phyloP scores from a whole-genome alignment of 331 rosid genomes.

The Erythrophleum ivorense region DNA sequence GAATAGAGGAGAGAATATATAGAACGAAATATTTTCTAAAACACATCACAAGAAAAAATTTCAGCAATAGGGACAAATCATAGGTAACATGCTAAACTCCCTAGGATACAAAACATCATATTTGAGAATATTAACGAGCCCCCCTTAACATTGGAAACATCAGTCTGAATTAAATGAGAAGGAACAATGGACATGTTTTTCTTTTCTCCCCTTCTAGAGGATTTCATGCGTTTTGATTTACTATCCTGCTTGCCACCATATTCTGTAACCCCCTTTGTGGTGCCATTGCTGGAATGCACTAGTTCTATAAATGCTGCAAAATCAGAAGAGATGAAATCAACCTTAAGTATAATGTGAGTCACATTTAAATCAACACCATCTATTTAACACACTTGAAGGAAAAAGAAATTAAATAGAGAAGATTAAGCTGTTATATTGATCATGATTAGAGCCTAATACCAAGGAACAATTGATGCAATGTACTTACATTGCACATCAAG shows the following conservation, averaged over 20 bases:
- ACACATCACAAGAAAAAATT: slow-evolving; percentile 2
- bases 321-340: slow-evolving; percentile 32
- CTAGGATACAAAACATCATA: slow-evolving; percentile 95
- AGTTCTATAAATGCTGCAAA: slow-evolving; percentile 87
- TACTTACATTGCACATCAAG: slow-evolving; percentile 90
- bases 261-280: slow-evolving; percentile 66
- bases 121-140: slow-evolving; percentile 72
- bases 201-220: slow-evolving; percentile 64
- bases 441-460: slow-evolving; percentile 1
- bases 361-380: slow-evolving; percentile 28
- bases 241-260: slow-evolving; percentile 57
- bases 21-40: neutral
- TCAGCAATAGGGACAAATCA: slow-evolving; percentile 29
- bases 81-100: slow-evolving; percentile 34
- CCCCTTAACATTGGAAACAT: slow-evolving; percentile 79
- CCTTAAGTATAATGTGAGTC: neutral
- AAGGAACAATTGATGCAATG: slow-evolving; percentile 28
- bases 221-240: slow-evolving; percentile 54
- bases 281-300: slow-evolving; percentile 84
- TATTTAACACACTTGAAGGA: neutral
- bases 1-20: neutral
- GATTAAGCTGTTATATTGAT: neutral
- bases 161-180: slow-evolving; percentile 89
- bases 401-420: neutral
- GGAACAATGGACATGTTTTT: slow-evolving; percentile 69